Evolutionary conservation across 805 yeast species (phyloP), one percentile per base, ranked within the genome.

Genomic region (Wickerhamiella hasegawae): DNA sequence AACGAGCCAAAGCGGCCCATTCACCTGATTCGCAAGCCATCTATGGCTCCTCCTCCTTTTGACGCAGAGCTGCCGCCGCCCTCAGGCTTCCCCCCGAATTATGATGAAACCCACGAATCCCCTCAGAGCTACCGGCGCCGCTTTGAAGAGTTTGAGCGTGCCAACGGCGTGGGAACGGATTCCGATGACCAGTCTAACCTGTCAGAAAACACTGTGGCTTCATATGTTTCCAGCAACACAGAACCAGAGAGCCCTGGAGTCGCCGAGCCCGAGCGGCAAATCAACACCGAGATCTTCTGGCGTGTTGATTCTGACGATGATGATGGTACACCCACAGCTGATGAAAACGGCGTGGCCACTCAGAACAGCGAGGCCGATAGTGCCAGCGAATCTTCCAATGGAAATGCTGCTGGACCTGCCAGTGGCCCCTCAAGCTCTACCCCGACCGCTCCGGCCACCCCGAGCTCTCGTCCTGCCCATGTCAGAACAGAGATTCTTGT

Each of bases 41-140:
- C 73, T 4, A 46, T 60, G 25, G 71, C 71, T 27, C 82, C 82
- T 3, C 83, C 82, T 1, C 69, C 80, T 4, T 75, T 76, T 41
- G 69, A 60, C 28, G 67, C 62, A 9, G 67, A 62, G 24, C 41
- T 49, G 2, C 41, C 48, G 9, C 62, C 67, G 2, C 66, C 66
- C 3, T 53, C 59, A 8, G 40, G 46, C 31, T 39, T 43, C 31
- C 57, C 58, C 6, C 57, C 61, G 14, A 37, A 38, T 20, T 49
- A 49, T 36, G 44, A 44, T 14, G 30, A 35, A 17, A 18, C 26
- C 14, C 24, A 23, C 5, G 48, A 40, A 16, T 26, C 35, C 10
- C 36, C 32, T 3, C 35, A 34, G 20, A 42, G 38, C 19, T 49
- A 49, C 34, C 43, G 36, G 14, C 23, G 31, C 24, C 39, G 53